These are phyloP conservation scores for Verbena officinalis DNA, from an alignment of 257 asterid species.

Conservation along the genomic window DNA sequence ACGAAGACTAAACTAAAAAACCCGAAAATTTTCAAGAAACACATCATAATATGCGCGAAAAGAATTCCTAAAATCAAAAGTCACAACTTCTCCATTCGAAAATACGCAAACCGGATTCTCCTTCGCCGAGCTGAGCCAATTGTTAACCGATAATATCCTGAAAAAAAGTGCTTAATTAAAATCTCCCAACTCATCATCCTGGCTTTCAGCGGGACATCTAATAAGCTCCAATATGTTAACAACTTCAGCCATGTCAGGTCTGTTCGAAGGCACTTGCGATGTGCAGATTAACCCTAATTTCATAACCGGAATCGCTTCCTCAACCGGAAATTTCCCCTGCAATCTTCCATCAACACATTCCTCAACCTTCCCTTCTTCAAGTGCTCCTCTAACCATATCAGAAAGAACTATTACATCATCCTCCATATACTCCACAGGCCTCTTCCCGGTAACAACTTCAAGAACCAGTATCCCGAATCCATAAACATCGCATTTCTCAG, in stretches of 20 bases:
- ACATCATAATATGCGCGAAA: conserved; percentile 21
- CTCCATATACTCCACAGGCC: conserved; percentile 92
- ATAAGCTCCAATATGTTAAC: conserved; percentile 81
- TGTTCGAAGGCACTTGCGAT: conserved; percentile 79
- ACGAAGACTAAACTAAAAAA: conserved; percentile 23
- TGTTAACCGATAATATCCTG: conserved; percentile 16
- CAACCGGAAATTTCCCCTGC: conserved; percentile 69
- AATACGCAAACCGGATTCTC: conserved; percentile 58
- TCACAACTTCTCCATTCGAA: conserved; percentile 31
- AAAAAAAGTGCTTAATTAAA: conserved; percentile 12
- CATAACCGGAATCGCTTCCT: conserved; percentile 75
- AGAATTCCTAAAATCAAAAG: conserved; percentile 20
- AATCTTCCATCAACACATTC: conserved; percentile 68
- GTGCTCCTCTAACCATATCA: conserved; percentile 82
- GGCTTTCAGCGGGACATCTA: conserved; percentile 64
- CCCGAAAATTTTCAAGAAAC: conserved; percentile 2
- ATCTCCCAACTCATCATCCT: conserved; percentile 56
- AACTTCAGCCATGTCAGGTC: conserved; percentile 89
- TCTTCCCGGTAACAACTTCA: conserved; percentile 69
- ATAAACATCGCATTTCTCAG: conserved; percentile 82
- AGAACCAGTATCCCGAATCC: conserved; percentile 80
- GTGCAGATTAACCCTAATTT: conserved; percentile 79
- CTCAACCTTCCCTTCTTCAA: conserved; percentile 76
- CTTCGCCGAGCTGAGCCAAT: conserved; percentile 47
- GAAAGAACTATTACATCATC: conserved; percentile 83